Percentiles rank a stretch among this genome's conserved stretches.
Evolutionary conservation across 805 yeast genomes (phyloP).

Genomic region (Wickerhamiella australiensis): DNA sequence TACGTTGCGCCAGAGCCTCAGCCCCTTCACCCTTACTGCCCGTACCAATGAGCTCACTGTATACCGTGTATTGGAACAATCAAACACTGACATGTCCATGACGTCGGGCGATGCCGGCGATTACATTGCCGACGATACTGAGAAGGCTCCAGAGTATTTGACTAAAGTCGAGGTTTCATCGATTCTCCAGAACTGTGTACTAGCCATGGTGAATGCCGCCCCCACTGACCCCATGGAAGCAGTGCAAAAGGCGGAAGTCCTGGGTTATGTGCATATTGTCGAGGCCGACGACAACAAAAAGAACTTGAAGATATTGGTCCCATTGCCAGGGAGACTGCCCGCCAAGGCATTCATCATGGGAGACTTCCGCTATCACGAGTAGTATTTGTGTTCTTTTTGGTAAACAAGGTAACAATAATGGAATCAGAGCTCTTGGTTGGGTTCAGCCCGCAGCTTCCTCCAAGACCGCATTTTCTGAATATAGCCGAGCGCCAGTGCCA

Average conservation of each 20-base stretch:
- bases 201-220: constrained; percentile 49
- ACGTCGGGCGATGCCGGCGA: constrained; percentile 11
- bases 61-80: constrained; percentile 42
- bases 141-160: constrained; percentile 25
- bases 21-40: constrained; percentile 77
- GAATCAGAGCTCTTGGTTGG: too few species aligned
- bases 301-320: constrained; percentile 60
- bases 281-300: constrained; percentile 66
- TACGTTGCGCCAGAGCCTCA: constrained; percentile 42
- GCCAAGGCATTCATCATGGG: constrained; percentile 63
- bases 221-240: constrained; percentile 38
- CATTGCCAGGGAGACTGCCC: constrained; percentile 82
- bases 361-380: constrained; percentile 72
- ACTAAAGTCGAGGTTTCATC: constrained; percentile 30
- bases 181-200: constrained; percentile 56
- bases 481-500: too few species aligned
- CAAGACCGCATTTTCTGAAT: too few species aligned
- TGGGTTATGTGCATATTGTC: constrained; percentile 65
- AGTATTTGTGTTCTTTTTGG: constrained; percentile 10
- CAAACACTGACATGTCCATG: constrained; percentile 6
- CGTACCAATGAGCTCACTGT: constrained; percentile 50
- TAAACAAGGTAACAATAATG: too few species aligned
- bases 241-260: constrained; percentile 43
- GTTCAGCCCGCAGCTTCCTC: too few species aligned
- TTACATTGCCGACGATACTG: constrained; percentile 18